Evolutionary conservation across 202 grass and related monocot species (phyloP).

Genomic region (Zizania palustris): DNA sequence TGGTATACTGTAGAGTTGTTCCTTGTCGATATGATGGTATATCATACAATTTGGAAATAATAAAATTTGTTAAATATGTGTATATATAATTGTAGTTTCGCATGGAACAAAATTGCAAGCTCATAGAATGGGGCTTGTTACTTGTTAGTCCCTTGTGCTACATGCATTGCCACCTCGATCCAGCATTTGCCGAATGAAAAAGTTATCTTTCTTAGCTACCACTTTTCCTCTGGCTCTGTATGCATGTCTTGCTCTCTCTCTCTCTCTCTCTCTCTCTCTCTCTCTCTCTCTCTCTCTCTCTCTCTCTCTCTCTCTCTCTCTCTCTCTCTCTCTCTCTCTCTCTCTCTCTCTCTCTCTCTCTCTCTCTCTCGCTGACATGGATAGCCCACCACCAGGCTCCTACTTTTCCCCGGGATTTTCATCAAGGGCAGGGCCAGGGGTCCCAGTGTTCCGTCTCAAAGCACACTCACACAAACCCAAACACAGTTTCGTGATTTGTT

Average conservation of each 20-base stretch:
- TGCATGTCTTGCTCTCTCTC: neutral
- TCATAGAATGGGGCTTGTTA: conserved; percentile 1
- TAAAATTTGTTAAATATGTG: neutral
- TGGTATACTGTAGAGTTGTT: too few relatives aligned
- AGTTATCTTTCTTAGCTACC: neutral
- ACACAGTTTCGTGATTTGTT: neutral
- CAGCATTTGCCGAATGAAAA: neutral
- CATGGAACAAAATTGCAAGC: neutral
- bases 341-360: too few relatives aligned
- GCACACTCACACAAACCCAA: too few relatives aligned
- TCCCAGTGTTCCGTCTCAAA: too few relatives aligned
- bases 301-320: too few relatives aligned
- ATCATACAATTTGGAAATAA: too few relatives aligned
- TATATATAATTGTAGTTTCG: neutral
- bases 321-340: too few relatives aligned
- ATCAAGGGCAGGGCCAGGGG: too few relatives aligned
- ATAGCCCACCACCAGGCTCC: neutral
- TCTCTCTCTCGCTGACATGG: neutral
- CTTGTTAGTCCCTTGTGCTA: neutral
- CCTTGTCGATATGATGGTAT: too few relatives aligned
- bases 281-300: too few relatives aligned
- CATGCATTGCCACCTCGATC: neutral
- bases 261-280: too few relatives aligned
- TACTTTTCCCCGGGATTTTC: conserved; percentile 25
- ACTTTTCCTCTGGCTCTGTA: too few relatives aligned